phyloP scores from a whole-genome alignment of 2,329 filamentous ascomycete genomes.

The Sordariomycetes sp. region DNA sequence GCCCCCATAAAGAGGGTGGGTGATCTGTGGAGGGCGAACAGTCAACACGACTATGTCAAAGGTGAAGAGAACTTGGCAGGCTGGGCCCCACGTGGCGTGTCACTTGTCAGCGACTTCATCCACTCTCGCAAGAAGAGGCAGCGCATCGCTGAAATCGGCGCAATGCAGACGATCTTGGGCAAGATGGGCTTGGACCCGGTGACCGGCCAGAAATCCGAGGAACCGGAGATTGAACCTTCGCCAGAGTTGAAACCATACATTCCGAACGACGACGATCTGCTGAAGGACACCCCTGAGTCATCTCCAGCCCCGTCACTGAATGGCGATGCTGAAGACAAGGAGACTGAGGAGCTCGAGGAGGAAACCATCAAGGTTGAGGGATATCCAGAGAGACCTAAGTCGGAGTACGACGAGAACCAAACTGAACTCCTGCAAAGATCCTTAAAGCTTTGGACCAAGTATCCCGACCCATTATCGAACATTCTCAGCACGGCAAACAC shows the following conservation, averaged over 20 bases:
- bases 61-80: constrained; percentile 79
- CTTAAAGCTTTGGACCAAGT: constrained; percentile 55
- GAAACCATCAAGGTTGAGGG: constrained; percentile 8
- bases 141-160: constrained; percentile 72
- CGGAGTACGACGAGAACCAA: constrained; percentile 38
- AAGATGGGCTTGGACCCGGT: constrained; percentile 44
- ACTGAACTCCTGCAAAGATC: constrained; percentile 42
- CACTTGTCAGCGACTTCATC: constrained; percentile 83
- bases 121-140: constrained; percentile 62
- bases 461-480: constrained; percentile 44
- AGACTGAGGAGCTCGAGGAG: constrained; percentile 11
- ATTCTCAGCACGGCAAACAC: constrained; percentile 55
- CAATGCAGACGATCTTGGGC: constrained; percentile 57
- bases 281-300: constrained; percentile 47
- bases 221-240: constrained; percentile 24
- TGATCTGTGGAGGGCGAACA: constrained; percentile 95
- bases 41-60: constrained; percentile 89
- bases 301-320: constrained; percentile 32
- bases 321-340: constrained; percentile 14
- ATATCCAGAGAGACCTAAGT: constrained; percentile 6
- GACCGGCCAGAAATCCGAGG: constrained; percentile 20
- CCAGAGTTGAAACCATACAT: constrained; percentile 30
- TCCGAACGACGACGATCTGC: constrained; percentile 45
- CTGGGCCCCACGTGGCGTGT: constrained; percentile 86
- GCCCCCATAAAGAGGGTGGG: constrained; percentile 84